Base-by-base conservation (phyloP, 2,329 filamentous ascomycete species). In the Pseudopyricularia javanii region DNA sequence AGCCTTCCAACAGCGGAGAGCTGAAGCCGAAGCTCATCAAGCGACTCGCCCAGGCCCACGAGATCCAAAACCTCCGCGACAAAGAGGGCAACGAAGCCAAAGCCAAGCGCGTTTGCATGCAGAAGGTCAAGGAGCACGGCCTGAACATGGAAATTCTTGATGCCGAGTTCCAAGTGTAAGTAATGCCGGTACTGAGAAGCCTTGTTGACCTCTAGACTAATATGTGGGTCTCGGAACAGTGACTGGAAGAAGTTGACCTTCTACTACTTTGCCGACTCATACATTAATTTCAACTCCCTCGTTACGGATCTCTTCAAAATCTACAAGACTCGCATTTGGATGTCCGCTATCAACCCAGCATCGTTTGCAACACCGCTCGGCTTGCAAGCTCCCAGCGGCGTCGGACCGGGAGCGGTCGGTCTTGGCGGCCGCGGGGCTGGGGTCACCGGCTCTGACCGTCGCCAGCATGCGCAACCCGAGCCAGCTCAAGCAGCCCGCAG, bases 171-270 rank as follows among this genome's bases (percentile, higher is more conserved):
- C 93, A 98, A 65, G 94, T 95, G 91, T 95, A 74, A 79, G 88
- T 51, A 4, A 5, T n/a, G 30, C 17, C 17, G 26, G 20, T 17
- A 20, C 26, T n/a, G 4, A 17, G 15, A 7, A 20, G 17, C 30
- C 15, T 14, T 37, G 52, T 11, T 53, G 9, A 7, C 49, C 30
- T n/a, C 20, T 8, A 54, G 48, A 56, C 62, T 68, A 56, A 66
- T 15, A 40, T 45, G 20, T 2, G 7, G 14, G 5, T 7, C 28
- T n/a, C 7, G 24, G 4, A 2, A 1, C 60, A 96, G 91, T 84
- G 93, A 98, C 66, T 96, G 90, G 83, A 95, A 97, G 71, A 98
- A 98, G 67, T 74, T 98, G 53, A 98, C 94, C 0, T 97, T 97
- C 70, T 98, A 96, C 73, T 98, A 97, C 70, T 98, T 96, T 66